phyloP scores from a whole-genome alignment of 129 eudicot species.

The Helichrysum umbraculigerum region DNA sequence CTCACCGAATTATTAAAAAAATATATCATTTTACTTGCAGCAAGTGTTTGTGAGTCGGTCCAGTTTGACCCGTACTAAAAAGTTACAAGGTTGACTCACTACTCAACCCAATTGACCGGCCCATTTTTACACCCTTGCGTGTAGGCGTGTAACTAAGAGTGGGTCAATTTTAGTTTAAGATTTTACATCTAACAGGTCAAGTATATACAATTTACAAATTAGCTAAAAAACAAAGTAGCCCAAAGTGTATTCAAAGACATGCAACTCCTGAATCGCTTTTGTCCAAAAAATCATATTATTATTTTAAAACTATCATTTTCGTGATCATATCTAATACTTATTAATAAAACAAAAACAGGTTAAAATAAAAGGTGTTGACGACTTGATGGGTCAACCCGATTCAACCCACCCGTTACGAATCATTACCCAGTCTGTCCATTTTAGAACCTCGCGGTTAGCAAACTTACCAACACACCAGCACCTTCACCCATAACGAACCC shows the following conservation, averaged over 20 bases:
- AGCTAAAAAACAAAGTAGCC: too few species aligned
- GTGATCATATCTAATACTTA: background rate
- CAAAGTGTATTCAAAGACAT: background rate
- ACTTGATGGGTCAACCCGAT: background rate
- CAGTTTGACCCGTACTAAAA: background rate
- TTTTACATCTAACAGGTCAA: background rate
- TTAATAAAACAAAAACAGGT: background rate
- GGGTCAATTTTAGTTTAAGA: background rate
- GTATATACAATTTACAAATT: too few species aligned
- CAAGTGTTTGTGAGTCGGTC: background rate
- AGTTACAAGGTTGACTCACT: background rate
- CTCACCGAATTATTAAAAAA: background rate
- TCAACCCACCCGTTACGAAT: background rate
- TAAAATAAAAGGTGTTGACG: background rate
- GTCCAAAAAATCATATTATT: background rate
- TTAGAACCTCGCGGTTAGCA: background rate
- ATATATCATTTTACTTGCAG: background rate
- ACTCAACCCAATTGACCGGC: background rate
- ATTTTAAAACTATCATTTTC: background rate
- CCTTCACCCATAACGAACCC: conserved; percentile 99
- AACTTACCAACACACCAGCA: conserved; percentile 91
- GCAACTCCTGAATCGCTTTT: background rate
- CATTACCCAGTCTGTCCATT: background rate
- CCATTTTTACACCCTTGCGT: background rate
- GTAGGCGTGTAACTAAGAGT: background rate